Conservation (phyloP, 345 rosid species). For the Salix exigua region DNA sequence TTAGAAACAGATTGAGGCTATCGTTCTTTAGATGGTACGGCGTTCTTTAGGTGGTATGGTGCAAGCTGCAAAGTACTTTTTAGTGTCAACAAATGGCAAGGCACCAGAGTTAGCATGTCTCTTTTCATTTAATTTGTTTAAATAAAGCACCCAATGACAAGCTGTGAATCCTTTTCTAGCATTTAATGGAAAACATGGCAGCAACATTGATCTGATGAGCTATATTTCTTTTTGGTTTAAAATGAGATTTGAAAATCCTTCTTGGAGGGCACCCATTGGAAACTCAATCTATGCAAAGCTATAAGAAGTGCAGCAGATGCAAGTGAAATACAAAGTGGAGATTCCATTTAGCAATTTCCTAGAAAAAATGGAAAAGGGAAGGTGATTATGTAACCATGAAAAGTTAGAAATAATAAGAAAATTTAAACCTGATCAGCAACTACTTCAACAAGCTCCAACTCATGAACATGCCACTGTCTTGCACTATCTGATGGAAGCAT, state of each 20-base stretch:
- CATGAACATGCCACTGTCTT: conserved; percentile 96
- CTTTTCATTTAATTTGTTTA: neutral
- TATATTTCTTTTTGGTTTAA: neutral
- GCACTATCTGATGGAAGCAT: conserved; percentile 99
- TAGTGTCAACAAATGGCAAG: neutral
- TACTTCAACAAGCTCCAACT: conserved; percentile 97
- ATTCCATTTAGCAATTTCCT: neutral
- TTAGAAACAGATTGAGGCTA: neutral
- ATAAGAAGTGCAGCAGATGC: neutral
- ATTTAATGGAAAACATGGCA: neutral
- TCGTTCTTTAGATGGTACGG: neutral
- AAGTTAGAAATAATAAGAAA: neutral
- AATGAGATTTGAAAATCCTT: neutral
- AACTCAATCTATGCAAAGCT: neutral
- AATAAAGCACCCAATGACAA: neutral
- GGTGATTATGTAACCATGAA: neutral
- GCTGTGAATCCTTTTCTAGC: neutral
- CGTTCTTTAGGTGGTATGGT: neutral
- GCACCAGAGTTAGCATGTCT: neutral
- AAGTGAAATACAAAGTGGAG: neutral
- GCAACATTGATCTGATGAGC: neutral
- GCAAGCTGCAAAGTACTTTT: neutral
- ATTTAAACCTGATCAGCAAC: conserved; percentile 87
- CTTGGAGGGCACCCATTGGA: neutral
- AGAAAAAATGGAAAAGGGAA: neutral